Evolutionary conservation across 2,329 filamentous ascomycete species (phyloP).

Genomic region (Pseudomassariella vexata): DNA sequence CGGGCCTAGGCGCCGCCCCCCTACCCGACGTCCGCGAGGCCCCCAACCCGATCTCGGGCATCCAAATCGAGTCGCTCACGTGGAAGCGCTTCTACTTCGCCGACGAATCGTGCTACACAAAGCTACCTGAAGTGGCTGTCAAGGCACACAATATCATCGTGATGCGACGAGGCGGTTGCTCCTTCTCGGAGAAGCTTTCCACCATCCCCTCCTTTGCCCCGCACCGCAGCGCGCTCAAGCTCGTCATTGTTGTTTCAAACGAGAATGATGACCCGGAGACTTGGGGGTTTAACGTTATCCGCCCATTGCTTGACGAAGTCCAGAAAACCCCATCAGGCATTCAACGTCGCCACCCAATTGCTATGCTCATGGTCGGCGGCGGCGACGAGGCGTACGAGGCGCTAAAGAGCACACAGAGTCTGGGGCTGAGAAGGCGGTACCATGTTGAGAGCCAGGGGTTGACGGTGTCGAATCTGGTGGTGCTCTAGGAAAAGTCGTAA

Average conservation of each 20-base stretch:
- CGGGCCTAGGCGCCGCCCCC: slow-evolving; percentile 57
- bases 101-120: slow-evolving; percentile 59
- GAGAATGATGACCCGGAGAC: slow-evolving; percentile 20
- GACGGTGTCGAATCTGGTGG: slow-evolving; percentile 71
- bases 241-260: slow-evolving; percentile 72
- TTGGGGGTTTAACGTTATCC: slow-evolving; percentile 28
- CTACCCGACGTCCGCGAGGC: slow-evolving; percentile 61
- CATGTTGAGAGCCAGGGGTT: slow-evolving; percentile 76
- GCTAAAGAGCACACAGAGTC: slow-evolving; percentile 55
- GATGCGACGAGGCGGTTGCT: slow-evolving; percentile 76
- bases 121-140: slow-evolving; percentile 43
- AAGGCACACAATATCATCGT: slow-evolving; percentile 71
- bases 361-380: slow-evolving; percentile 78
- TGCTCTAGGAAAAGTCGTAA: slow-evolving; percentile 45
- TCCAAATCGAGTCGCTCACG: slow-evolving; percentile 41
- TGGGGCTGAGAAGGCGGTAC: slow-evolving; percentile 75
- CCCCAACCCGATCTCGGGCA: slow-evolving; percentile 31
- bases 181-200: slow-evolving; percentile 74
- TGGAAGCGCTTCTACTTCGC: slow-evolving; percentile 71
- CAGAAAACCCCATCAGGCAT: slow-evolving; percentile 69
- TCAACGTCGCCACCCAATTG: slow-evolving; percentile 64
- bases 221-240: slow-evolving; percentile 56
- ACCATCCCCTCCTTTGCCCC: slow-evolving; percentile 78
- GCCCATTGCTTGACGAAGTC: slow-evolving; percentile 68
- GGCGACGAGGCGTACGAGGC: slow-evolving; percentile 59